Evolutionary conservation across 495 filamentous ascomycete genomes (phyloP), one percentile per base, ranked within the genome.

Genomic region (Astrothelium subdiscretum): DNA sequence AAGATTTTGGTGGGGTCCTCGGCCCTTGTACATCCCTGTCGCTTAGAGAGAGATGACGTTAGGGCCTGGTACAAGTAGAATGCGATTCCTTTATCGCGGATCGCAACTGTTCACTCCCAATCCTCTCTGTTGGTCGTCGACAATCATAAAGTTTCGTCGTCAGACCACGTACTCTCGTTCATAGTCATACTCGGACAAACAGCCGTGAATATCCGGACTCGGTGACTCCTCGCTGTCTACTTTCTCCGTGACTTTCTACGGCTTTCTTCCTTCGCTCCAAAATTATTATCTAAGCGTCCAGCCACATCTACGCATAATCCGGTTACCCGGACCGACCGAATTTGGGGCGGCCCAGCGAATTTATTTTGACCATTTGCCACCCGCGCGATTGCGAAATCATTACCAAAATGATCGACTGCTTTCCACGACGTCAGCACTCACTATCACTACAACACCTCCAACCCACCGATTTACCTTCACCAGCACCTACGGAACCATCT

Each of bases 381-480:
- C 48, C 20, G 20, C 54, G 54, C 5, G 3, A 6, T 35, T 11
- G 57, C 15, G 20, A 59, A 6, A 42, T 35, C 10, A 59, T 35
- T 42, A 31, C 20, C 27, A 59, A 35, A 22, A 42, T 59, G 31
- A 42, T 42, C 31, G 35, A 59, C 57, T 59, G 5, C 18, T 35
- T 59, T 59, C 57, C n/a, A 59, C 57, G 57, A 59, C 57, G 35
- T 42, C 57, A 59, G 31, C 57, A 42, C n/a, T 20, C 31, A 20
- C 13, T 26, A 59, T 15, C 31, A 11, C 57, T 32, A 32, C 57
- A 59, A 32, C 57, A 35, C n/a, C 20, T 35, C 4, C 57, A 59
- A 54, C 24, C 48, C 24, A 54, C 48, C 48, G 48, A 54, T 54
- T 20, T 54, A 20, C 57, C 57, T 0, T 35, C 57, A 31, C 31